Conservation (phyloP, 495 filamentous ascomycete genomes). For the Chaetomium tenue region DNA sequence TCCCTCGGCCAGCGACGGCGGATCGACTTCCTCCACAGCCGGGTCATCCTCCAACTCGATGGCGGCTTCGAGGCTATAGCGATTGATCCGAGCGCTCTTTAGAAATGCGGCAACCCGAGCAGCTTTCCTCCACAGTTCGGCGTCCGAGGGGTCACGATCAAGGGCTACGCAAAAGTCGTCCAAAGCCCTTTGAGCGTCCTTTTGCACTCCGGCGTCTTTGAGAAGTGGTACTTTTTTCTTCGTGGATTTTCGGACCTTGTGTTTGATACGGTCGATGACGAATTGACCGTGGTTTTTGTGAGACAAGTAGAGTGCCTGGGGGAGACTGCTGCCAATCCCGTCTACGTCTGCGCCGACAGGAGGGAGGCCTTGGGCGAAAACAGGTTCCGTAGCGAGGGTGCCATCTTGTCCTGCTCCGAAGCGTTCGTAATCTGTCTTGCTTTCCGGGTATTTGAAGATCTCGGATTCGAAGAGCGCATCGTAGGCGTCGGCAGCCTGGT, state of each 20-base stretch:
- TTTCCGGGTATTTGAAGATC: slow-evolving; percentile 88
- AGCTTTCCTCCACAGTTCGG: slow-evolving; percentile 88
- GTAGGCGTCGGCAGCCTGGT: slow-evolving; percentile 80
- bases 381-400: slow-evolving; percentile 37
- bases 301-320: slow-evolving; percentile 85
- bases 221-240: slow-evolving; percentile 36
- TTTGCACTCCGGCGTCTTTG: slow-evolving; percentile 40
- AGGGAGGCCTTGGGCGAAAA: slow-evolving; percentile 42
- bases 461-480: slow-evolving; percentile 82
- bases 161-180: slow-evolving; percentile 70
- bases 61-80: slow-evolving; percentile 89
- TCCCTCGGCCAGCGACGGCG: slow-evolving; percentile 78
- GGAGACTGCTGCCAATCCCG: slow-evolving; percentile 71
- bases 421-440: slow-evolving; percentile 71
- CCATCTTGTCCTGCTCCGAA: slow-evolving; percentile 60
- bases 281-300: slow-evolving; percentile 96
- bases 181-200: slow-evolving; percentile 51
- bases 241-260: slow-evolving; percentile 42
- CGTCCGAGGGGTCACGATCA: slow-evolving; percentile 85
- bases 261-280: slow-evolving; percentile 66
- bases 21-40: slow-evolving; percentile 66
- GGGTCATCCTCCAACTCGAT: slow-evolving; percentile 80
- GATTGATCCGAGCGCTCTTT: slow-evolving; percentile 69
- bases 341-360: slow-evolving; percentile 55
- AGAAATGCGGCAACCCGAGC: slow-evolving; percentile 74